These are phyloP conservation scores for Stephania japonica DNA, from an alignment of 164 flowering plant genomes.

Conservation along the genomic window DNA sequence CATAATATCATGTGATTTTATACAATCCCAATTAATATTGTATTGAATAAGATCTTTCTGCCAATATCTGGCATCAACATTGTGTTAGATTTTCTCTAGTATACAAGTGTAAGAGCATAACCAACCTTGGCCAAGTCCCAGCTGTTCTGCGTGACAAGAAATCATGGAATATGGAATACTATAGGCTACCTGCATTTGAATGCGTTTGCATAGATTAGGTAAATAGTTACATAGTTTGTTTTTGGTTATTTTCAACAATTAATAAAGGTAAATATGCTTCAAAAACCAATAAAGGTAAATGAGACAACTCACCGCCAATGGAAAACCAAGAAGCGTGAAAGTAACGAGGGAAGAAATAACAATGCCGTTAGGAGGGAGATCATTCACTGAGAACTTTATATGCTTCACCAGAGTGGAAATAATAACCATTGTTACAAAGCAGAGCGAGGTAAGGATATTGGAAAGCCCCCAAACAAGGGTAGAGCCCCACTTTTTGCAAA, in stretches of 20 bases:
- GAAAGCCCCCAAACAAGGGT: conserved; percentile 92
- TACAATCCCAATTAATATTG: background rate
- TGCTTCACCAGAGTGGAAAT: conserved; percentile 42
- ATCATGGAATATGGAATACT: conserved; percentile 94
- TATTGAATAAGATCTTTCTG: background rate
- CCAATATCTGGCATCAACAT: background rate
- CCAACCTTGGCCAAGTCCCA: conserved; percentile 97
- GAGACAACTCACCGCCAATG: conserved; percentile 78
- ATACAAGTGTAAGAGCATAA: background rate
- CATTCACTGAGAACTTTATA: conserved; percentile 26
- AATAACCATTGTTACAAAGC: conserved; percentile 70
- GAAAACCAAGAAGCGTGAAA: conserved; percentile 80
- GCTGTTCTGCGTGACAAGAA: conserved; percentile 64
- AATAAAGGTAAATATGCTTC: no score
- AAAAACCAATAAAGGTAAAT: no score
- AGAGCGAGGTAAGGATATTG: conserved; percentile 69
- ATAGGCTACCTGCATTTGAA: conserved; percentile 71
- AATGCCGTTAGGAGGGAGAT: conserved; percentile 59
- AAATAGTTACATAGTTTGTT: background rate
- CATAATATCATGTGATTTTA: background rate
- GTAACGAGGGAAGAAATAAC: conserved; percentile 52
- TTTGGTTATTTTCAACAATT: no score
- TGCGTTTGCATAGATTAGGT: conserved; percentile 4
- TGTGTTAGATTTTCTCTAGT: background rate
- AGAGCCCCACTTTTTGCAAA: conserved; percentile 87